Base-by-base conservation (phyloP, 2,329 filamentous ascomycete genomes). In the Colletotrichum somersetense region DNA sequence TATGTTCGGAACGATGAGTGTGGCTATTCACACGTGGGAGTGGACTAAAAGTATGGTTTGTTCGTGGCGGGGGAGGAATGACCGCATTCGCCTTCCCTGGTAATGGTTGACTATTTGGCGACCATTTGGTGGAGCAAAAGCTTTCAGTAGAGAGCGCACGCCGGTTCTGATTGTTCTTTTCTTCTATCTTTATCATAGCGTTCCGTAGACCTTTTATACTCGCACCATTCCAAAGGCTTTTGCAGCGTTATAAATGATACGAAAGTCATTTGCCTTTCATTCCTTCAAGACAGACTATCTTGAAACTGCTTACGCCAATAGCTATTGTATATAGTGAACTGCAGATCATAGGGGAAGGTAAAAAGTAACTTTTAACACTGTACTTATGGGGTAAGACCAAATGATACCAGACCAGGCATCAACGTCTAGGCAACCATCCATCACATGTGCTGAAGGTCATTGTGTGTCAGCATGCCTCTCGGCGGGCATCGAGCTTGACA, bases 1-100 rank as follows among this genome's bases (percentile, higher is more conserved):
- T 16, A 40, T 83, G 8, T 84, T 84, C 62, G 82, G 81, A 1
- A 72, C 74, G 1, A 71, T 83, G 42, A 83, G 81, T 67, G 80
- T 84, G 50, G 46, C 48, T 30, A 70, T 70, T 1, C 53, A 70
- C 55, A 38, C 55, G 16, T 72, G 70, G 70, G 66, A 72, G 14
- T 70, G 70, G 70, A 14, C 40, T n/a, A 72, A 65, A 55, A 44
- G 61, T 4, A 6, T 65, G 14, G 35, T 56, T 12, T 14, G 7
- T 23, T 46, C 66, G 18, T 52, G 66, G 66, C 56, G 40, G 33
- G 46, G 48, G n/a, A 64, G 44, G 20, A 56, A 38, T n/a, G 55
- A 55, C 30, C 70, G 38, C 5, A 50, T 70, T 4, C 66, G 59
- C 30, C 70, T 72, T 23, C n/a, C 30, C 6, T 23, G 64, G n/a